Evolutionary conservation across 2,329 filamentous ascomycete genomes (phyloP), one percentile per base, ranked within the genome.

Genomic region (Ascosphaera acerosa): DNA sequence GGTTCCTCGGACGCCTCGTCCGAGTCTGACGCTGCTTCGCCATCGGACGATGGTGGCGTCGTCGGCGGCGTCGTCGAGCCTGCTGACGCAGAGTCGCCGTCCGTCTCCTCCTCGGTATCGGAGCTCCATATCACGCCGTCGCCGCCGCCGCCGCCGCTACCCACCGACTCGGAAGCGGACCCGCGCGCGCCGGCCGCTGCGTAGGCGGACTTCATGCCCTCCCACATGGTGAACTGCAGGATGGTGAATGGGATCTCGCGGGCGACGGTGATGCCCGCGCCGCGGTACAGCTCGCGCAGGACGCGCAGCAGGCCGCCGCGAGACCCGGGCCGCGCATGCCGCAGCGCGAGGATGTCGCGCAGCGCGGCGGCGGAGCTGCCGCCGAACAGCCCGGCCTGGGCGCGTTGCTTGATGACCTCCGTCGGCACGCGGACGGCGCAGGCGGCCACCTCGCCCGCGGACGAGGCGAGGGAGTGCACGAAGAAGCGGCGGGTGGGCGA

Each of bases 201-300:
- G 41, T 58, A 59, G 2, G 44, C 40, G 22, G 49, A 59, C 62
- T 92, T 94, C 62, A 94, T 66, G 3, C 64, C 70, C 54, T 97
- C 87, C 87, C 87, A 97, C 38, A 97, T 63, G 29, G 87, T 87
- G 49, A 97, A 97, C 53, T 97, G 87, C 38, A 97, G 76, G 6
- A 92, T 72, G 2, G 89, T 94, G 46, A 97, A 97, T 3, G 87
- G 87, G 37, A 97, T 82, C 59, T 97, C 87, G 35, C 87, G 70
- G 56, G 92, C 74, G 32, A 97, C 72, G 2, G 87, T 97, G 42
- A 94, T 81, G 12, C 70, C 66, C 64, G 81, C 91, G 2, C 89
- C 87, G 20, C 87, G 64, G 52, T 97, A 97, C 34, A 97, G 54
- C 53, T 92, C 82, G 37, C 66, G 58, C 62, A 77, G 20, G 9